A percentile compares a stretch with the other conserved stretches of the same genome.
Conservation (phyloP, 2,329 filamentous ascomycete genomes). For the Pseudogymnoascus sp. region DNA sequence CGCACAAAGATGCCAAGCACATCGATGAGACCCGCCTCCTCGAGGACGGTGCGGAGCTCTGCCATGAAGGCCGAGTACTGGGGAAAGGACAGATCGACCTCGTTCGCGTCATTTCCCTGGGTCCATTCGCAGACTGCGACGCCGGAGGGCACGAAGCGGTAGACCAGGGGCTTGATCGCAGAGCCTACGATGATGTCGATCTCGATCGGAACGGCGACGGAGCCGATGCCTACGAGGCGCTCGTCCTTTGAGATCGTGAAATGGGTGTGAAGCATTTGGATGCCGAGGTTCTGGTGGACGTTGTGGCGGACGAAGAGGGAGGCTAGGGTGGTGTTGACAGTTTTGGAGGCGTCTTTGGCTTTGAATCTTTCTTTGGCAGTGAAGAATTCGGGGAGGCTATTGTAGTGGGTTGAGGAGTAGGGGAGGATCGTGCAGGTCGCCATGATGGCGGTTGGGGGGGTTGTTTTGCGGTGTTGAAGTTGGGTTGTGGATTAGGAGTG, state of each 20-base stretch:
- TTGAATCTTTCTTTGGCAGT: not conserved
- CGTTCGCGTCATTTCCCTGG: not conserved
- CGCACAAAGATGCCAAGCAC: not conserved
- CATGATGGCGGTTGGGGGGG: not conserved
- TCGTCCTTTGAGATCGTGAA: constrained; percentile 31
- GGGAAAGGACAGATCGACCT: not conserved
- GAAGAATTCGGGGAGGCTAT: not conserved
- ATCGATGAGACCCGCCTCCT: not conserved
- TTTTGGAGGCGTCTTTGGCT: not conserved
- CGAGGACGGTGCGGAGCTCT: not conserved
- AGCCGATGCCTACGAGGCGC: constrained; percentile 17
- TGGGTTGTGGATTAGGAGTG: not conserved
- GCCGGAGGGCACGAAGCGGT: not conserved
- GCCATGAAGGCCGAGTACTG: not conserved
- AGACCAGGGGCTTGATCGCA: not conserved
- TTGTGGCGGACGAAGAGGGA: constrained; percentile 22
- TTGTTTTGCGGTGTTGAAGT: not conserved
- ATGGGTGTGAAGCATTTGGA: constrained; percentile 28
- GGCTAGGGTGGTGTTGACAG: not conserved
- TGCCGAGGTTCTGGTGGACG: constrained; percentile 25
- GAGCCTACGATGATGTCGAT: not conserved
- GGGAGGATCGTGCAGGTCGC: not conserved
- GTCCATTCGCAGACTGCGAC: not conserved
- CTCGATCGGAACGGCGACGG: constrained; percentile 9
- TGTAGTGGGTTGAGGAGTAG: not conserved